Evolutionary conservation across 2,329 filamentous ascomycete species (phyloP).

Genomic region (Domatiomyces catenatus): DNA sequence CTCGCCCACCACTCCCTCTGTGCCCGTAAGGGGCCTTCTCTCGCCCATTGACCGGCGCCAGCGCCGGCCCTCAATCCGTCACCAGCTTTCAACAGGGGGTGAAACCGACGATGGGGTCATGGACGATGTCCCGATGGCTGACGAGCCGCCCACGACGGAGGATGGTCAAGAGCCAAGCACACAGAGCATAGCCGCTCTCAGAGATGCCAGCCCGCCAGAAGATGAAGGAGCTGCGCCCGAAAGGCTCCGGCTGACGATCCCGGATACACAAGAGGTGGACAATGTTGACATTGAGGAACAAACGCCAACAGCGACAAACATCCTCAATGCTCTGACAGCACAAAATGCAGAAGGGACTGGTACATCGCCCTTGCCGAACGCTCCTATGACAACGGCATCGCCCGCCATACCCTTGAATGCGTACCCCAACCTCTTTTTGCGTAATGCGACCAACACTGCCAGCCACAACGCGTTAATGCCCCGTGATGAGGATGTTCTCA

Average conservation of each 20-base stretch:
- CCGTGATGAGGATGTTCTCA: slow-evolving; percentile 89
- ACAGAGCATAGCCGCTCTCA: slow-evolving; percentile 23
- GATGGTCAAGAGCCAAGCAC: slow-evolving; percentile 40
- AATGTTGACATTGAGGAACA: slow-evolving; percentile 91
- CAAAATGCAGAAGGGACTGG: slow-evolving; percentile 54
- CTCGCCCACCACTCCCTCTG: slow-evolving; percentile 72
- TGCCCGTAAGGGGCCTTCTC: slow-evolving; percentile 45
- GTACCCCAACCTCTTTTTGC: slow-evolving; percentile 67
- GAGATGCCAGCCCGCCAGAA: slow-evolving; percentile 11
- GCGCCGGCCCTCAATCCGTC: slow-evolving; percentile 69
- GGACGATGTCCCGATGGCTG: slow-evolving; percentile 63
- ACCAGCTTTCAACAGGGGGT: slow-evolving; percentile 72
- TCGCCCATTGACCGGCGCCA: slow-evolving; percentile 41
- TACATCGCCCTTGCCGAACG: slow-evolving; percentile 57
- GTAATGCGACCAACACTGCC: slow-evolving; percentile 50
- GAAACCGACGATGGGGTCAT: slow-evolving; percentile 66
- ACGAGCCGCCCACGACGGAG: slow-evolving; percentile 48
- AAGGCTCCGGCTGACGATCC: slow-evolving; percentile 48
- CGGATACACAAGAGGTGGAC: slow-evolving; percentile 66
- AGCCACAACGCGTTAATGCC: slow-evolving; percentile 82
- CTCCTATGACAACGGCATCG: slow-evolving; percentile 50
- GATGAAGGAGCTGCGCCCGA: slow-evolving; percentile 54
- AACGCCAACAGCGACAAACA: slow-evolving; percentile 68
- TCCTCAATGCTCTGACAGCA: slow-evolving; percentile 54
- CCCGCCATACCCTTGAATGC: slow-evolving; percentile 56